Evolutionary conservation across 2,329 filamentous ascomycete species (phyloP).

Genomic region (Apiospora sp.): DNA sequence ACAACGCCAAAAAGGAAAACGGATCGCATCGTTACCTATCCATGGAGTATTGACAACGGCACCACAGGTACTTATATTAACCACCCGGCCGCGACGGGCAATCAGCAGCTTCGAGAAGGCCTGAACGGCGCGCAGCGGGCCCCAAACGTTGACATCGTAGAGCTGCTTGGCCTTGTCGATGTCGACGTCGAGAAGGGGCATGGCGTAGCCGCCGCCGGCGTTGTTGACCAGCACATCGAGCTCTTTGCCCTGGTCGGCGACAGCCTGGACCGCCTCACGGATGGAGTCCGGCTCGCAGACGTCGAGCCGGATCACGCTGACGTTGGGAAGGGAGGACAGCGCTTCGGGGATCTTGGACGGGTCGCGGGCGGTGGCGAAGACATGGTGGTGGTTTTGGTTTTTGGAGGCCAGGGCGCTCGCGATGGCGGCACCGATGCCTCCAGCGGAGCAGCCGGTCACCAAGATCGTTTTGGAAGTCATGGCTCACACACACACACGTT

Average conservation of each 20-base stretch:
- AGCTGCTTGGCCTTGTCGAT: slow-evolving; percentile 13
- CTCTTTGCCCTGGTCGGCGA: not conserved
- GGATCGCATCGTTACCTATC: slow-evolving; percentile 32
- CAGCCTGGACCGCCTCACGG: not conserved
- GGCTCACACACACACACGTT: not conserved
- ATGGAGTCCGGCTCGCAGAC: not conserved
- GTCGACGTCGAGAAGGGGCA: slow-evolving; percentile 22
- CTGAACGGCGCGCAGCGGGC: slow-evolving; percentile 8
- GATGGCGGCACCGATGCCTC: slow-evolving; percentile 26
- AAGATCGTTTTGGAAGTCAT: slow-evolving; percentile 25
- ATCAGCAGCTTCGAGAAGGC: slow-evolving; percentile 23
- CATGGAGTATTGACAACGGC: slow-evolving; percentile 44
- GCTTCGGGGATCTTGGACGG: slow-evolving; percentile 14
- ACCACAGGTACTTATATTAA: slow-evolving; percentile 50
- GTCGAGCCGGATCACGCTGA: not conserved
- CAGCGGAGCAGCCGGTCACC: slow-evolving; percentile 27
- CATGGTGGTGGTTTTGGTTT: slow-evolving; percentile 25
- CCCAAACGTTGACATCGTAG: slow-evolving; percentile 23
- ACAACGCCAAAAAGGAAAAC: not conserved
- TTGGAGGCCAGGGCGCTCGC: slow-evolving; percentile 20
- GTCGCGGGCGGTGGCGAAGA: slow-evolving; percentile 27
- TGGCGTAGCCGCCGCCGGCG: slow-evolving; percentile 21
- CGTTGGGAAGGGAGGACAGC: not conserved
- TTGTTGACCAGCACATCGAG: slow-evolving; percentile 26
- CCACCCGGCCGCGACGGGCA: slow-evolving; percentile 39